These are phyloP conservation scores for Paecilomyces sp. DNA, from an alignment of 2,329 filamentous ascomycete species.

Conservation along the genomic window DNA sequence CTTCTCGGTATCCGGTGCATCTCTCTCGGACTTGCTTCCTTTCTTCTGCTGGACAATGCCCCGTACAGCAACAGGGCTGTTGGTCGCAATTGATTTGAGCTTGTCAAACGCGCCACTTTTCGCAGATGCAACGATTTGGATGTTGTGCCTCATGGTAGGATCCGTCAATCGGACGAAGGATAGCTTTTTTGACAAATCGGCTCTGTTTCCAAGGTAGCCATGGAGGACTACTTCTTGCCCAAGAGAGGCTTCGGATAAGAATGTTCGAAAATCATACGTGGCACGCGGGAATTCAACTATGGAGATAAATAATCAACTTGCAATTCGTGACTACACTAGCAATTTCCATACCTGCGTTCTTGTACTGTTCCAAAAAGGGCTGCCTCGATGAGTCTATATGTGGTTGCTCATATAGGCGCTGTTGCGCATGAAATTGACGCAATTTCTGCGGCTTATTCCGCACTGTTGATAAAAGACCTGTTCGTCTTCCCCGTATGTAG, in stretches of 20 bases:
- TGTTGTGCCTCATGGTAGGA: conserved; percentile 34
- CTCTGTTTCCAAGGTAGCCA: conserved; percentile 66
- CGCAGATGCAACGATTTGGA: conserved; percentile 45
- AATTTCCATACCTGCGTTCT: conserved; percentile 35
- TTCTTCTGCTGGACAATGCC: conserved; percentile 42
- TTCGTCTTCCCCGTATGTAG: conserved; percentile 20
- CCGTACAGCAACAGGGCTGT: conserved; percentile 49
- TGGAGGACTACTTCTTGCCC: conserved; percentile 48
- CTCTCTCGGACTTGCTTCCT: conserved; percentile 21
- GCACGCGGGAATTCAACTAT: conserved; percentile 42
- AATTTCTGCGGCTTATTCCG: conserved; percentile 1
- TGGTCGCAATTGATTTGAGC: conserved; percentile 39
- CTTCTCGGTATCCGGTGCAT: conserved; percentile 21
- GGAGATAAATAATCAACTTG: conserved; percentile 3
- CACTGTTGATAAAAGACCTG: conserved; percentile 2
- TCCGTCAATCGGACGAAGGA: conserved; percentile 59
- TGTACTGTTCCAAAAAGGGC: conserved; percentile 35
- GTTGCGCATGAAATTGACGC: conserved; percentile 16
- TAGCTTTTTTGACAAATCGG: conserved; percentile 61
- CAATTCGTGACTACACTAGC: neutral
- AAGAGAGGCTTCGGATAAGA: conserved; percentile 21
- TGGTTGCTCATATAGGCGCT: conserved; percentile 14
- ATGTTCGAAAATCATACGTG: conserved; percentile 32
- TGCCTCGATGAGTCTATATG: conserved; percentile 8
- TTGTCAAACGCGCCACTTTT: conserved; percentile 29